phyloP scores from a whole-genome alignment of 2,329 filamentous ascomycete species.

The Pseudopyricularia cyperi region DNA sequence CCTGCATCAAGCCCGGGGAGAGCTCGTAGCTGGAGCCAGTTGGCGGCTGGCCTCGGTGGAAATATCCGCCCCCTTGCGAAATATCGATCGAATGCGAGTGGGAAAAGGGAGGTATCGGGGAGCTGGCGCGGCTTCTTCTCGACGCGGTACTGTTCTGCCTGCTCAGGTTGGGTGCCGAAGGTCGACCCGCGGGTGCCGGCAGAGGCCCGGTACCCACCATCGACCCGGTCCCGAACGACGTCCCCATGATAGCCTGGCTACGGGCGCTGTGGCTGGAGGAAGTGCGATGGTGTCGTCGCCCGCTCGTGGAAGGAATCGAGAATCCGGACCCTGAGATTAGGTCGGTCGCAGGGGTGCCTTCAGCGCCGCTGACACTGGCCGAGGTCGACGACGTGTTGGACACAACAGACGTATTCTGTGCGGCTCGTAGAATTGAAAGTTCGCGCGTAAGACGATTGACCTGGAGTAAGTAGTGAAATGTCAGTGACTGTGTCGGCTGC shows the following conservation, averaged over 20 bases:
- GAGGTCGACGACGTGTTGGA: conserved; percentile 54
- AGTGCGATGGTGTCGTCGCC: conserved; percentile 42
- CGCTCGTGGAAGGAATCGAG: conserved; percentile 37
- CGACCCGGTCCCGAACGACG: conserved; percentile 22
- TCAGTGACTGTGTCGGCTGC: not conserved
- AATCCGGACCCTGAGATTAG: conserved; percentile 45
- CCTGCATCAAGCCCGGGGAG: conserved; percentile 41
- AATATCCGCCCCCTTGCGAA: conserved; percentile 14
- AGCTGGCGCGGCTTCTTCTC: conserved; percentile 36
- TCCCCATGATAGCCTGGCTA: conserved; percentile 34
- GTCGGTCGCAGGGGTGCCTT: conserved; percentile 29
- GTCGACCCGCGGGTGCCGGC: conserved; percentile 21
- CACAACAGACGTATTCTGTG: conserved; percentile 52
- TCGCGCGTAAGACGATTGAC: conserved; percentile 90
- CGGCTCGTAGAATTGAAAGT: conserved; percentile 65
- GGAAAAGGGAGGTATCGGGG: conserved; percentile 23
- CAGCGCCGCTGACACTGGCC: conserved; percentile 30
- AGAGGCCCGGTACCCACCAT: conserved; percentile 24
- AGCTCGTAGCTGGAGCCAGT: conserved; percentile 21
- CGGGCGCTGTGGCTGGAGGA: conserved; percentile 41
- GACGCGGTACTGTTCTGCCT: conserved; percentile 44
- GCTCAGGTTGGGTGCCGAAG: conserved; percentile 25
- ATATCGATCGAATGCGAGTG: conserved; percentile 24
- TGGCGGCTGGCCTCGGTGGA: conserved; percentile 10
- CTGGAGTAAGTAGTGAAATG: conserved; percentile 25